Base-by-base conservation (phyloP, 2,329 filamentous ascomycete species). In the Sporothrix variecibatus region DNA sequence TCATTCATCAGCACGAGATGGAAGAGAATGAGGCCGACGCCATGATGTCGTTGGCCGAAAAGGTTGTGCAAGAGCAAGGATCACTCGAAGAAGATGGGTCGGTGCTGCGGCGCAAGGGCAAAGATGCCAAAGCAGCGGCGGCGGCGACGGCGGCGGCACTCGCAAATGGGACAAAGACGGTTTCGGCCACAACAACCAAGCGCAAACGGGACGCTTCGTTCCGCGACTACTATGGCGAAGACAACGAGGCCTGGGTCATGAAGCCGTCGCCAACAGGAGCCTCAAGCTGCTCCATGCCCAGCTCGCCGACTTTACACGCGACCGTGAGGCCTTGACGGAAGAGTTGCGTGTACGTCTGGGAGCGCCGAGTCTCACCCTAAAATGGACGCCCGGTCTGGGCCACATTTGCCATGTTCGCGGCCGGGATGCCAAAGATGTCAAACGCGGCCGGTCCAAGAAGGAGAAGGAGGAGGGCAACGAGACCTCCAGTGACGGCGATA, bases 341-440 rank as follows among this genome's bases (percentile, higher is more conserved):
- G 82, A 83, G 4, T 86, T 98, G 28, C 89, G 91, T 72, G 81
- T 87, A 15, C 85, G 88, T 5, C 86, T 95, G 60, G 82, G 83
- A 74, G 90, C 90, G 12, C 82, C 89, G 6, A 91, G 87, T 74
- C 87, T 98, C 60, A 92, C 90, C 0, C 87, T 99, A 26, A 93
- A 92, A 78, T 98, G 94, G 93, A 94, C 92, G 0, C 92, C 95
- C 0, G 92, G 91, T 17, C 87, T 97, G 1, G 95, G 96, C 9
- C 94, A 99, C 81, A 93, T 97, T 79, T 95, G 93, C 78, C 95
- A 98, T 80, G 88, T 98, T 78, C 96, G 92, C 82, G 94, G 94
- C 46, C 95, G 93, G 81, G 92, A 96, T 78, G 85, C 88, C 62
- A 84, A 83, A 26, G 92, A 96, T 78, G 85, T 88, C 62, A 84